These are phyloP conservation scores for Hypoxylon sp. DNA, from an alignment of 2,329 filamentous ascomycete genomes.

Conservation along the genomic window DNA sequence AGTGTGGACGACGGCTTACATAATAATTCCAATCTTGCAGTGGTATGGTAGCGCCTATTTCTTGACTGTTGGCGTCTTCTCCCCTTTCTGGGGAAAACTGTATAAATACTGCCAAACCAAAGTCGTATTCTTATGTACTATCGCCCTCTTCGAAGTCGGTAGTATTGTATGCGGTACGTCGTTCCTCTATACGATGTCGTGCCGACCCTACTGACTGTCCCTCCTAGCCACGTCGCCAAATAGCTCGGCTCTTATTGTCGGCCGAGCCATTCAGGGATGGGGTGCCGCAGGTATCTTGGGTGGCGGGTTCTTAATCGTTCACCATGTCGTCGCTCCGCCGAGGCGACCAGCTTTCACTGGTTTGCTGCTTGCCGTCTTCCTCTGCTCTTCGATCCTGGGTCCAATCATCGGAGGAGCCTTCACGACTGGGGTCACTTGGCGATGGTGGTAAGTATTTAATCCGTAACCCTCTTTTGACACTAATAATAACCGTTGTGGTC, in stretches of 20 bases:
- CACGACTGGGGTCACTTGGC: constrained; percentile 35
- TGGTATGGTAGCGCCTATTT: constrained; percentile 58
- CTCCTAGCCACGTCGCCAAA: constrained; percentile 19
- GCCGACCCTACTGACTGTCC: background rate
- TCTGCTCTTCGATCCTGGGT: constrained; percentile 52
- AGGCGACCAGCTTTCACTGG: constrained; percentile 42
- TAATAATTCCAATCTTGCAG: constrained; percentile 33
- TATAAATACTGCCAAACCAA: constrained; percentile 56
- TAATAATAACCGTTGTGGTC: background rate
- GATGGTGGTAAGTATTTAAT: constrained; percentile 29
- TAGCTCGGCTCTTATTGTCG: constrained; percentile 39
- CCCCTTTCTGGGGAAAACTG: constrained; percentile 51
- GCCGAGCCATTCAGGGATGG: constrained; percentile 40
- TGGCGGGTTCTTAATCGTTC: constrained; percentile 53
- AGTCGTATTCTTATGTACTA: constrained; percentile 48
- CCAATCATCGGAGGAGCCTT: constrained; percentile 41
- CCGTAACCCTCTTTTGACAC: background rate
- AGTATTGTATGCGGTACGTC: constrained; percentile 50
- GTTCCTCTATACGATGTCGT: background rate
- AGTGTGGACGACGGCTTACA: background rate
- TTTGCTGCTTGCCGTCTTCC: constrained; percentile 56
- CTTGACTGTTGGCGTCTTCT: constrained; percentile 50
- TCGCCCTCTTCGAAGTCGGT: constrained; percentile 55
- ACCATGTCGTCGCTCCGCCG: constrained; percentile 21
- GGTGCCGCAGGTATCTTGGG: constrained; percentile 57